Base-by-base conservation (phyloP, 305 asterid genomes). In the Rubia peregrina region DNA sequence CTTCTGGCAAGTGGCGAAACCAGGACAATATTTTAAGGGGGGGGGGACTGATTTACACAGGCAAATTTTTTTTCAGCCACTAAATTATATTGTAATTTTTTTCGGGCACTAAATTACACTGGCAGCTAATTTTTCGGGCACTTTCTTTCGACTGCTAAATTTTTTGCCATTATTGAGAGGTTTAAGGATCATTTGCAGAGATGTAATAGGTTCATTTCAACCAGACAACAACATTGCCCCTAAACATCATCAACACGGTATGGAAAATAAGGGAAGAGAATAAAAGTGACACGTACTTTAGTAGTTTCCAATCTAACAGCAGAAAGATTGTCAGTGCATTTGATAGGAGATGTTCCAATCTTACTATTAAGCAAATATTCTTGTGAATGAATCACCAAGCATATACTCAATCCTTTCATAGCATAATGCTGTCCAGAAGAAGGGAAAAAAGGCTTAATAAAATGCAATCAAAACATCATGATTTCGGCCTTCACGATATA, bases 301-400 rank as follows among this genome's bases (percentile, higher is more conserved):
- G 95, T 89, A 74, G 99, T 91, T 83, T 94, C 89, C 79, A 90
- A 88, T 70, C 95, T 88, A 69, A 94, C 83, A 51, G 84, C 99
- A 41, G 93, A 89, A 26, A 94, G 87, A 76, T 91, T 84, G 77
- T 79, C 65, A 61, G 61, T 79, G 89, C 90, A 88, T 67, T 70
- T 74, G 65, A 81, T 65, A 46, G 90, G 90, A 14, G 92, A 84
- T 43, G 93, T 74, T 79, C 96, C 97, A 64, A 91, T 91, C 85
- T 88, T 94, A 77, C 88, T 82, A 74, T 87, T 80, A 59, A 94
- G 91, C 69, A 91, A 86, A 83, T 79, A 85, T 30, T 93, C 98
- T 86, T 88, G 98, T 76, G 98, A 90, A 75, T 89, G 91, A 65
- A 91, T 83, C 69, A 89, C 88, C 78, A 93, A 79, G 83, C 95